Evolutionary conservation across 306 rosid genomes (phyloP).

Genomic region (Trifolium pratense): DNA sequence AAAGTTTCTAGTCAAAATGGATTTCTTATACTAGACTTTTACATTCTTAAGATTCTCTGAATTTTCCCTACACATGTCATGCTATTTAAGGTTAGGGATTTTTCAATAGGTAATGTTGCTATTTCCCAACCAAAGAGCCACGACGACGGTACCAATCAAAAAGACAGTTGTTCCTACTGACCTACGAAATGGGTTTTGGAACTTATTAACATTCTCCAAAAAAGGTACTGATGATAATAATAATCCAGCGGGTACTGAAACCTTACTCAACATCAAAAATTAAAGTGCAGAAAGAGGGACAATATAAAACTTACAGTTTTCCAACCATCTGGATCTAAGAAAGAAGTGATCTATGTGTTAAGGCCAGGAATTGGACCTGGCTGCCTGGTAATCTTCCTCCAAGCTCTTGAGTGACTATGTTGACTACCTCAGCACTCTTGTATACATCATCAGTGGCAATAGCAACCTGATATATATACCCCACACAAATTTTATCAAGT

Average conservation of each 20-base stretch:
- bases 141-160: too few species aligned
- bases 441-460: constrained; percentile 91
- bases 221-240: too few species aligned
- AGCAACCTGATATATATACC: constrained; percentile 63
- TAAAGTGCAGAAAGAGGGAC: neutral
- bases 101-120: too few species aligned
- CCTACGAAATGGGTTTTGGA: too few species aligned
- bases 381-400: constrained; percentile 91
- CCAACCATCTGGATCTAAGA: constrained; percentile 98
- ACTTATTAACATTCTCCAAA: too few species aligned
- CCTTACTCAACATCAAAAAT: neutral
- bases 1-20: neutral
- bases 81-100: too few species aligned
- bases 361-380: constrained; percentile 90
- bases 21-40: too few species aligned
- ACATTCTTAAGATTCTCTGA: too few species aligned
- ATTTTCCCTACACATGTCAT: too few species aligned
- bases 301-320: constrained; percentile 74
- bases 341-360: constrained; percentile 84
- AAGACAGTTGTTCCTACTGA: too few species aligned
- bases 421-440: constrained; percentile 87
- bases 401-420: constrained; percentile 72
- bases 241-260: too few species aligned
- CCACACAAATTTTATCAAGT: constrained; percentile 28
- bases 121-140: too few species aligned